Evolutionary conservation across 768 basidiomycete genomes (phyloP).

Genomic region (Myochromella boudieri): DNA sequence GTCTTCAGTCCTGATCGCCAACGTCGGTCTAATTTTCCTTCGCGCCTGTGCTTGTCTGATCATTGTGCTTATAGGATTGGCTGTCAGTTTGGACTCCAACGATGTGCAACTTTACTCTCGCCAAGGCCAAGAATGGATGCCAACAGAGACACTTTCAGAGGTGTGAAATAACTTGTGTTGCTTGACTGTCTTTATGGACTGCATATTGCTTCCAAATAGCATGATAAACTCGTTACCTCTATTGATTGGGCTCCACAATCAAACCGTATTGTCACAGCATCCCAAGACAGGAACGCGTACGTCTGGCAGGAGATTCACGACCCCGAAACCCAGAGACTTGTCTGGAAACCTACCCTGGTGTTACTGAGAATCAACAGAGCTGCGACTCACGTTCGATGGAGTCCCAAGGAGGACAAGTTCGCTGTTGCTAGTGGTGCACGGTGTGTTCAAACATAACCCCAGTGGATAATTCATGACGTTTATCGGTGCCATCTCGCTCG

Average conservation of each 20-base stretch:
- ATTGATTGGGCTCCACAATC: constrained; percentile 98
- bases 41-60: constrained; percentile 3
- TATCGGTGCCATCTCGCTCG: constrained; percentile 1
- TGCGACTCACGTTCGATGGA: constrained; percentile 95
- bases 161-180: constrained; percentile 37
- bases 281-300: constrained; percentile 99
- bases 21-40: constrained; percentile 51
- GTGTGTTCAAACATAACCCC: constrained; percentile 37
- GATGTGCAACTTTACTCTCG: constrained; percentile 81
- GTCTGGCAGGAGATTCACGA: constrained; percentile 91
- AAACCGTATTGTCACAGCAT: constrained; percentile 96
- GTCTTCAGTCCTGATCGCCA: constrained; percentile 87
- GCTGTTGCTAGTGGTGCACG: constrained; percentile 96
- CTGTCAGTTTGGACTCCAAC: constrained; percentile 87
- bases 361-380: constrained; percentile 93
- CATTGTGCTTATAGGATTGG: constrained; percentile 64
- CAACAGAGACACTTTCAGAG: constrained; percentile 81
- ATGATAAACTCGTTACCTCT: constrained; percentile 96
- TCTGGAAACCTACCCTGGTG: constrained; percentile 98
- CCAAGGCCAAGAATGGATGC: constrained; percentile 66
- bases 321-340: constrained; percentile 61
- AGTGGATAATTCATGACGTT: background rate
- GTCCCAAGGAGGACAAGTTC: constrained; percentile 97
- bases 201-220: constrained; percentile 48
- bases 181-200: too few relatives aligned